Conservation (phyloP, 2,329 filamentous ascomycete genomes). For the Claviceps capensis region DNA sequence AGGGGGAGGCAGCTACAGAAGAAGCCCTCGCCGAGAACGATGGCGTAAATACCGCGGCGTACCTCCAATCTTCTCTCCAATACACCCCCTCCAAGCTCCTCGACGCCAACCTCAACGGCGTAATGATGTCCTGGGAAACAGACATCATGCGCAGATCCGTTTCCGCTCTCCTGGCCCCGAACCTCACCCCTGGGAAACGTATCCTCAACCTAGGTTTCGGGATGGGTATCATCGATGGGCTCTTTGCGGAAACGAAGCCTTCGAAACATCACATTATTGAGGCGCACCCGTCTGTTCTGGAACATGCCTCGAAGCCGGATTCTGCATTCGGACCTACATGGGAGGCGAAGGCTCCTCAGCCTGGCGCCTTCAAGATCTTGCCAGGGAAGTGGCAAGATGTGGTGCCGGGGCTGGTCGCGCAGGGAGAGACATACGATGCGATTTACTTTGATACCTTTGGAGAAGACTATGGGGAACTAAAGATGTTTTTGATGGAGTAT, state of each 20-base stretch:
- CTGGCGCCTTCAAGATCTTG: conserved; percentile 60
- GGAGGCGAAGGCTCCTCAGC: conserved; percentile 40
- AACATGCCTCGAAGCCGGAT: conserved; percentile 38
- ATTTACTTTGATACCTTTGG: conserved; percentile 98
- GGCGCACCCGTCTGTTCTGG: conserved; percentile 65
- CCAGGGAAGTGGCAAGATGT: conserved; percentile 66
- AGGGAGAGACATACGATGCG: conserved; percentile 63
- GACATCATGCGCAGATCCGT: conserved; percentile 74
- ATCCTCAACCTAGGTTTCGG: conserved; percentile 82
- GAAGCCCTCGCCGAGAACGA: no score
- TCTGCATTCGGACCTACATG: conserved; percentile 41
- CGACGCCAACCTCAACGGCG: conserved; percentile 63
- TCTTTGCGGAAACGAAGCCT: conserved; percentile 57
- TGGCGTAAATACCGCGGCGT: conserved; percentile 17
- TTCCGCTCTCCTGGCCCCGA: conserved; percentile 42
- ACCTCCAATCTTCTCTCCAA: conserved; percentile 52
- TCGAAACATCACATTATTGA: conserved; percentile 72
- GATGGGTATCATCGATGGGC: conserved; percentile 75
- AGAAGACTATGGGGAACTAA: conserved; percentile 78
- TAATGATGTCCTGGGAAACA: conserved; percentile 92
- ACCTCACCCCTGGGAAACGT: conserved; percentile 36
- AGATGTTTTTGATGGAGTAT: conserved; percentile 76
- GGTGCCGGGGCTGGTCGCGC: conserved; percentile 50
- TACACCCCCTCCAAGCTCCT: conserved; percentile 55
- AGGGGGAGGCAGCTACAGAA: no score